Evolutionary conservation across 306 rosid genomes (phyloP).

Genomic region (Parietaria judaica): DNA sequence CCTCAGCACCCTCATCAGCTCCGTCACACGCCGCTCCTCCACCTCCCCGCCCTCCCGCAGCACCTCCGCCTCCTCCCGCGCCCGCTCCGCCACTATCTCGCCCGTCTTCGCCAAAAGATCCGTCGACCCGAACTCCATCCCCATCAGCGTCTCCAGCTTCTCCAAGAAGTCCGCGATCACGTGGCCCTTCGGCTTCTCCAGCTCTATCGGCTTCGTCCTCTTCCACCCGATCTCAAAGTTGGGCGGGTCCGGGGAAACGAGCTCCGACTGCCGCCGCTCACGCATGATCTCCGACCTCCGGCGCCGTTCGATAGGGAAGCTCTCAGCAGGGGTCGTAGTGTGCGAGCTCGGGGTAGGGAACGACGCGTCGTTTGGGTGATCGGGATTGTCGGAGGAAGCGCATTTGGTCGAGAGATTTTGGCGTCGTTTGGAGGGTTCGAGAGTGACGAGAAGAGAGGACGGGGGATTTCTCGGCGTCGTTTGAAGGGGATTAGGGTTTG

Average conservation of each 20-base stretch:
- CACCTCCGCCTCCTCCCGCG: slow-evolving; percentile 77
- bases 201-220: slow-evolving; percentile 65
- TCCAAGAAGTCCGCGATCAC: slow-evolving; percentile 75
- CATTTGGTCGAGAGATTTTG: slow-evolving; percentile 29
- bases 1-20: slow-evolving; percentile 71
- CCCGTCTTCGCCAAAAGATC: slow-evolving; percentile 65
- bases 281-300: slow-evolving; percentile 65
- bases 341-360: slow-evolving; percentile 37
- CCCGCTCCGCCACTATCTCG: slow-evolving; percentile 85
- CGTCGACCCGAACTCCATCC: slow-evolving; percentile 63
- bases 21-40: slow-evolving; percentile 85
- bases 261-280: slow-evolving; percentile 32
- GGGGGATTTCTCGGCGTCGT: slow-evolving; percentile 22
- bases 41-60: slow-evolving; percentile 74
- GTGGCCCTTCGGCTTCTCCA: slow-evolving; percentile 71
- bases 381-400: slow-evolving; percentile 26
- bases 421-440: slow-evolving; percentile 18
- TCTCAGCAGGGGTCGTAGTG: slow-evolving; percentile 46
- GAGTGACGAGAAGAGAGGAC: slow-evolving; percentile 14
- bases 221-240: slow-evolving; percentile 90
- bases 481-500: slow-evolving; percentile 18
- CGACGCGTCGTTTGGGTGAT: slow-evolving; percentile 33
- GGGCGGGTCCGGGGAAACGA: slow-evolving; percentile 54
- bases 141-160: slow-evolving; percentile 72
- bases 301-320: slow-evolving; percentile 69